Conservation (phyloP, 495 filamentous ascomycete species). For the Daldinia bambusicola region DNA sequence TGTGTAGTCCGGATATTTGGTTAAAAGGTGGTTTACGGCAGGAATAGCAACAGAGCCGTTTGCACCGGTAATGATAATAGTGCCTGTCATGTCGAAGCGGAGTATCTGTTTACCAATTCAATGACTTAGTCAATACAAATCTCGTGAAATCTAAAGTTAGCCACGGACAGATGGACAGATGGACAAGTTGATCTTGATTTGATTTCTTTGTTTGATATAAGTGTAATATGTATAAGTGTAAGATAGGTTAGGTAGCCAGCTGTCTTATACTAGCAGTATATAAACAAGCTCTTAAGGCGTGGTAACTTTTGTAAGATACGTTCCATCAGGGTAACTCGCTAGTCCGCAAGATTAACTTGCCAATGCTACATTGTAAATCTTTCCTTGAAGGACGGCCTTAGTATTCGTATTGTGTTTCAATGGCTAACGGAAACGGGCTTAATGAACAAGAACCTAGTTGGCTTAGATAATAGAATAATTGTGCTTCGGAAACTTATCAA, state of each 20-base stretch:
- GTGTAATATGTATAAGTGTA: not conserved
- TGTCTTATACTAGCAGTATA: too few species aligned
- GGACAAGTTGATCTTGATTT: not conserved
- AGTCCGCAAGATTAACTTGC: not conserved
- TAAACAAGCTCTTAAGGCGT: too few species aligned
- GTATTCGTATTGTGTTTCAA: not conserved
- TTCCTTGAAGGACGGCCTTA: not conserved
- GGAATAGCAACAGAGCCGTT: conserved; percentile 61
- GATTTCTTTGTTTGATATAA: not conserved
- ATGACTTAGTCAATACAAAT: too few species aligned
- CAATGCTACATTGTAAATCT: not conserved
- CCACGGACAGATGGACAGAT: too few species aligned
- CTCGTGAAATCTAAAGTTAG: too few species aligned
- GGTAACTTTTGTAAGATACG: too few species aligned
- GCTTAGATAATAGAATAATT: not conserved
- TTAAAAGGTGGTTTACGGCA: conserved; percentile 54
- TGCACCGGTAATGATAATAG: conserved; percentile 61
- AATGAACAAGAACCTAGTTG: not conserved
- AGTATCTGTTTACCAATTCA: not conserved
- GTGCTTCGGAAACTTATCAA: not conserved
- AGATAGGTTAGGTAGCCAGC: not conserved
- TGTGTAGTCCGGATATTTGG: conserved; percentile 51
- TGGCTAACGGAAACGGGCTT: not conserved
- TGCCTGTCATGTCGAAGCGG: conserved; percentile 43
- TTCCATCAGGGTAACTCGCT: too few species aligned